Percentiles rank a stretch among this genome's conserved stretches.
Evolutionary conservation across 2,329 filamentous ascomycete species (phyloP).

Genomic region (Alternaria panax): DNA sequence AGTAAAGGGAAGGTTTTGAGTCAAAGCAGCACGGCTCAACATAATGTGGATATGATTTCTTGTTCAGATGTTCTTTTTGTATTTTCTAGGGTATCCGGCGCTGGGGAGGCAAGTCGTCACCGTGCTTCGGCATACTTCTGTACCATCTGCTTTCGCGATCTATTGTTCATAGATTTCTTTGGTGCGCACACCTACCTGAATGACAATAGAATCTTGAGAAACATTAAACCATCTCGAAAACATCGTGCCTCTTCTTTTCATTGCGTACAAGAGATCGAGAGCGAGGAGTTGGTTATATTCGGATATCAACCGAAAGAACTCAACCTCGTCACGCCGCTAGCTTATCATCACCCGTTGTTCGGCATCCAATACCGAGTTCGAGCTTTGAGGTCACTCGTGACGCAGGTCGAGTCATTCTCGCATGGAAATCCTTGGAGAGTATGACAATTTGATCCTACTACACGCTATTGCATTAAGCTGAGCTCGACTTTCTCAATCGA

Average conservation of each 20-base stretch:
- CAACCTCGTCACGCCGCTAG: background rate
- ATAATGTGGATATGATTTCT: background rate
- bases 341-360: background rate
- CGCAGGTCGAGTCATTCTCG: background rate
- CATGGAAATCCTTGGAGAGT: background rate
- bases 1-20: background rate
- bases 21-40: background rate
- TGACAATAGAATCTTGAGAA: background rate
- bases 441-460: background rate
- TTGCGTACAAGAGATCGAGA: background rate
- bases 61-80: background rate
- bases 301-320: background rate
- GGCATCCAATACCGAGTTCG: background rate
- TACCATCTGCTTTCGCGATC: background rate
- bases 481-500: background rate
- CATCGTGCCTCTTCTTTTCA: background rate
- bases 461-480: constrained; percentile 1
- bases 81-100: background rate
- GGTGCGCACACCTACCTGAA: background rate
- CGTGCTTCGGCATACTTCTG: constrained; percentile 1
- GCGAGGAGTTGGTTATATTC: background rate
- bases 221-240: background rate
- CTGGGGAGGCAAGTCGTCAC: constrained; percentile 16
- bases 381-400: background rate
- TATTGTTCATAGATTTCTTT: constrained; percentile 5